Evolutionary conservation across 2,329 filamentous ascomycete species (phyloP), one percentile per base, ranked within the genome.

Genomic region (Pseudopithomyces chartarum): DNA sequence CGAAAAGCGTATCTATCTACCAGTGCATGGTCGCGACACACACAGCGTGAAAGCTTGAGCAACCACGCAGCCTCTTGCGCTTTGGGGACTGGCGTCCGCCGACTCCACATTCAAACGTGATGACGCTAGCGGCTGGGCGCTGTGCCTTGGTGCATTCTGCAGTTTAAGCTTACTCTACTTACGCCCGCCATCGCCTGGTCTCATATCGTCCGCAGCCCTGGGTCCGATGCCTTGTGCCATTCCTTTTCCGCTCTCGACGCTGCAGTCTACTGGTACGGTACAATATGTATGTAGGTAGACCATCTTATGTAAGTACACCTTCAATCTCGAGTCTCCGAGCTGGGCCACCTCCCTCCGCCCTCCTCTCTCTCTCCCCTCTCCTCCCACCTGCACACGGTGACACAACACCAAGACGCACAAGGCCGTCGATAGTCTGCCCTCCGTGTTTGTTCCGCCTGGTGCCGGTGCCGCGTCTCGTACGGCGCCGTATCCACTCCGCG

Each of bases 121-220:
- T 69, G 22, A 32, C 20, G 38, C 52, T 59, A 59, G 56, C 38
- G 58, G 29, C 58, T 61, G 20, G 56, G 52, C 55, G 61, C 68
- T 65, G 69, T 29, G 68, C 68, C 69, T 65, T 68, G 67, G 66
- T 68, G 64, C 55, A 55, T 62, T 58, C 62, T 55, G 54, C 54
- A 52, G 40, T 65, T 72, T 71, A 73, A 74, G 70, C 70, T 74
- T 74, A 75, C 70, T 63, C 55, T 57, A n/a, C n/a, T n/a, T n/a
- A 63, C 68, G 56, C 62, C 65, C 62, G 57, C 57, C 49, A 56
- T 43, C 26, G 62, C 62, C 62, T 64, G 63, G 65, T 56, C 59
- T 57, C 61, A 61, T 42, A 45, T 36, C 49, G 61, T 56, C 65
- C 70, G 69, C 59, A 60, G 65, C 65, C 63, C 68, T 63, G 67